These are phyloP conservation scores for Mortierella sp. DNA, from an alignment of 371 early-diverging fungal species.

Conservation along the genomic window DNA sequence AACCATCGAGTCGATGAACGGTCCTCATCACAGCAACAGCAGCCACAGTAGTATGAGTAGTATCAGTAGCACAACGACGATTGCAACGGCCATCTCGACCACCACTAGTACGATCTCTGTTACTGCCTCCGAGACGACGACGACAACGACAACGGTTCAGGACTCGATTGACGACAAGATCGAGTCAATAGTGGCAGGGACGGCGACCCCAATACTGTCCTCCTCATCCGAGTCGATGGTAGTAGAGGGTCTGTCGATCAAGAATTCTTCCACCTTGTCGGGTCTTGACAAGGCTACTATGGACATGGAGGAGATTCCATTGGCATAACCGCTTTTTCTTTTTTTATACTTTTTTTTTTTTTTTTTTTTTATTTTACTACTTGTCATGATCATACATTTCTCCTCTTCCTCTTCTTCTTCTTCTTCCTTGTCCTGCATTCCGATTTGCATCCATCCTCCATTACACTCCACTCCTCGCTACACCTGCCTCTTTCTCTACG, in stretches of 20 bases:
- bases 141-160: not conserved
- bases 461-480: not conserved
- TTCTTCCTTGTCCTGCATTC: not conserved
- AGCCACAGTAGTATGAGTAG: no score
- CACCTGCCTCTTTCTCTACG: not conserved
- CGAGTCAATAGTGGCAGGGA: no score
- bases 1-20: not conserved
- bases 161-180: no score
- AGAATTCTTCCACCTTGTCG: slow-evolving; percentile 28
- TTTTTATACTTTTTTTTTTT: not conserved
- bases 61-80: not conserved
- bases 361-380: not conserved
- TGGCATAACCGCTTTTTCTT: slow-evolving; percentile 12
- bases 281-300: slow-evolving; percentile 13
- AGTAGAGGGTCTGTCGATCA: slow-evolving; percentile 39
- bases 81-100: not conserved
- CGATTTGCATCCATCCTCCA: no score
- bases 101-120: not conserved
- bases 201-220: not conserved
- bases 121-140: no score
- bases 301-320: slow-evolving; percentile 52
- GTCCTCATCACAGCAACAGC: not conserved
- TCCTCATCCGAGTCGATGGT: slow-evolving; percentile 33
- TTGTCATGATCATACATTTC: not conserved
- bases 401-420: not conserved